Evolutionary conservation across 2,329 filamentous ascomycete species (phyloP).

Genomic region (Fusarium graminum): DNA sequence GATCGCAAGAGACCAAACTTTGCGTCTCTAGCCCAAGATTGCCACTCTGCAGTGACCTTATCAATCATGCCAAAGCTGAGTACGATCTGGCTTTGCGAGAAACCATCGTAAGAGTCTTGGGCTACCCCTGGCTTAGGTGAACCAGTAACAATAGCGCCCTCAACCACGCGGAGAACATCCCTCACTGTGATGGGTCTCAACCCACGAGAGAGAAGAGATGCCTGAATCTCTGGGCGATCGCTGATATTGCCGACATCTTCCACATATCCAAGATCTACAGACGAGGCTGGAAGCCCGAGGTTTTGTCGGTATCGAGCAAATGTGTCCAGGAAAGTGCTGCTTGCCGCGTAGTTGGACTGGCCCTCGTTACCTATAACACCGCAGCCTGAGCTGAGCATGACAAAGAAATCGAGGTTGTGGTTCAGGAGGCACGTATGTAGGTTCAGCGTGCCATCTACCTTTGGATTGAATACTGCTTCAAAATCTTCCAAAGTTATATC

Average conservation of each 20-base stretch:
- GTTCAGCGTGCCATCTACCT: conserved; percentile 44
- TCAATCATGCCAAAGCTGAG: conserved; percentile 46
- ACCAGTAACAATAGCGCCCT: conserved; percentile 41
- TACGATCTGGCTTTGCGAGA: conserved; percentile 40
- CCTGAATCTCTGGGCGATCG: conserved; percentile 43
- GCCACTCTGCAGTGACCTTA: conserved; percentile 40
- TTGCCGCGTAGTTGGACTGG: conserved; percentile 42
- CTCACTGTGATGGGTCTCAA: conserved; percentile 44
- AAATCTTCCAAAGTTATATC: conserved; percentile 43
- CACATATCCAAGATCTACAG: conserved; percentile 41
- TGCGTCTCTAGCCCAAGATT: conserved; percentile 45
- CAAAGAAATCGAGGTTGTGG: conserved; percentile 43
- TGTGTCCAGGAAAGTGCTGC: conserved; percentile 44
- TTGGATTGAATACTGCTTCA: conserved; percentile 39
- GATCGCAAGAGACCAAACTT: conserved; percentile 42
- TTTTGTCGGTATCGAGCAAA: conserved; percentile 42
- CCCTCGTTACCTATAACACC: conserved; percentile 43
- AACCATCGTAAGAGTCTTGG: conserved; percentile 35
- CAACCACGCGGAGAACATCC: conserved; percentile 43
- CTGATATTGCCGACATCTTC: conserved; percentile 46
- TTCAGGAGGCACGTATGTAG: conserved; percentile 35
- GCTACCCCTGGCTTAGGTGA: conserved; percentile 19
- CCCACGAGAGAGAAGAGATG: conserved; percentile 38
- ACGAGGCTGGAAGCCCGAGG: conserved; percentile 40
- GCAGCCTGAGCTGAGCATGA: conserved; percentile 45